A percentile compares a stretch with the other conserved stretches of the same genome.
Evolutionary conservation across 805 yeast species (phyloP).

Genomic region (Saturnispora silvae): DNA sequence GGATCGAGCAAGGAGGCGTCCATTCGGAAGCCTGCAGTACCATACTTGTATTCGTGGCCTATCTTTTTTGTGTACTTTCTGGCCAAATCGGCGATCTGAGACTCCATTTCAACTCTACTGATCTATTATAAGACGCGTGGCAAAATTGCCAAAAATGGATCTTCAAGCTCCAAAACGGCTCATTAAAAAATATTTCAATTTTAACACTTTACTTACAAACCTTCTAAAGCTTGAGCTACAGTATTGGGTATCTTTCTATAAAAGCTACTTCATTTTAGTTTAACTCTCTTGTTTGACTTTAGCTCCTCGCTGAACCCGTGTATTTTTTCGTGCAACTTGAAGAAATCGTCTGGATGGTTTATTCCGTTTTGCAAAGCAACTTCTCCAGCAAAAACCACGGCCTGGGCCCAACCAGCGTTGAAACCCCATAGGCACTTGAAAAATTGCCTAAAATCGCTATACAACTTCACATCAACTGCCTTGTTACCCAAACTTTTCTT

Average conservation of each 20-base stretch:
- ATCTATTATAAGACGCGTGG: too few species aligned
- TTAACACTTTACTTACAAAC: too few species aligned
- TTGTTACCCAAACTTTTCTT: constrained; percentile 9
- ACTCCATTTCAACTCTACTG: not conserved
- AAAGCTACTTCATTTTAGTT: not conserved
- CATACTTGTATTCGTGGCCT: constrained; percentile 48
- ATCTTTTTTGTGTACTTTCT: constrained; percentile 38
- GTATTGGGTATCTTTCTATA: too few species aligned
- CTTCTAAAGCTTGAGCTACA: too few species aligned
- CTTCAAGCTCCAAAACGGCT: too few species aligned
- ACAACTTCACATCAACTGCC: constrained; percentile 35
- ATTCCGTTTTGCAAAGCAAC: constrained; percentile 58
- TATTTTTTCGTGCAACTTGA: not conserved
- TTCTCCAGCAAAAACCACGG: constrained; percentile 82
- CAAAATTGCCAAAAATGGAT: too few species aligned
- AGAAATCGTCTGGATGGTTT: constrained; percentile 22
- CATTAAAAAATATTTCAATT: too few species aligned
- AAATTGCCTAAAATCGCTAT: constrained; percentile 22
- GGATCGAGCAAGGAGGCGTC: constrained; percentile 60
- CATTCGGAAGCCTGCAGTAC: constrained; percentile 96
- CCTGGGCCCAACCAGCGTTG: constrained; percentile 98
- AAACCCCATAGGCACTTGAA: constrained; percentile 68
- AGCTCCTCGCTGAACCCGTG: too few species aligned
- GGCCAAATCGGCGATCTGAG: not conserved
- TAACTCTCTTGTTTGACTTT: not conserved